Evolutionary conservation across 441 rosid genomes (phyloP).

Genomic region (Erysimum pusillum): DNA sequence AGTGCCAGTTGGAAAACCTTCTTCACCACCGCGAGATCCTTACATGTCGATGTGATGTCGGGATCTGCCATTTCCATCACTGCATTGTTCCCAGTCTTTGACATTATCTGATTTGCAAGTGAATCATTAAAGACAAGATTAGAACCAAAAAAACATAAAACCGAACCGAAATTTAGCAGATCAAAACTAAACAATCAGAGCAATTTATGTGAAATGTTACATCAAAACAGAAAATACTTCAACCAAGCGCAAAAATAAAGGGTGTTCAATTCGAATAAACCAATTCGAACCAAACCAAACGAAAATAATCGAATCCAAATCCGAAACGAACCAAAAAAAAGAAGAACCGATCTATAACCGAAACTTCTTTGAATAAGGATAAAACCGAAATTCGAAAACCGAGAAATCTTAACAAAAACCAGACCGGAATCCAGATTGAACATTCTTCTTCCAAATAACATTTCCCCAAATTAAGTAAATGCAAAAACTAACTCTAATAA

Average conservation of each 20-base stretch:
- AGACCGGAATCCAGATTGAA: background rate
- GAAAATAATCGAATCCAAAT: background rate
- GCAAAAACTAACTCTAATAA: no score
- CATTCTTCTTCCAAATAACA: no score
- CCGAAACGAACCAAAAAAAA: background rate
- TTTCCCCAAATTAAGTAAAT: no score
- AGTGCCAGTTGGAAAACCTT: conserved; percentile 93
- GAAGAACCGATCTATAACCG: no score
- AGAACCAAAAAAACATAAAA: background rate
- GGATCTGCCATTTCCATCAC: conserved; percentile 92
- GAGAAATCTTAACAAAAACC: background rate
- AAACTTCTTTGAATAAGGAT: no score
- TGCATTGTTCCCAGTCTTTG: conserved; percentile 83
- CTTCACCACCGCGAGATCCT: conserved; percentile 84
- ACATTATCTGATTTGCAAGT: conserved; percentile 62
- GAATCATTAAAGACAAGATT: conserved; percentile 12
- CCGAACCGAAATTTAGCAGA: background rate
- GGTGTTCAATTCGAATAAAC: no score
- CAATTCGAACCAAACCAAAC: no score
- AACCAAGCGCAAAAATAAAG: background rate
- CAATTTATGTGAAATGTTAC: background rate
- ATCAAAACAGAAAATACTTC: background rate
- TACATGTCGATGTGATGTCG: conserved; percentile 74
- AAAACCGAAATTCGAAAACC: no score
- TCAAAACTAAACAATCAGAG: background rate